Evolutionary conservation across 2,329 filamentous ascomycete species (phyloP).

Genomic region (Fusarium setosum): DNA sequence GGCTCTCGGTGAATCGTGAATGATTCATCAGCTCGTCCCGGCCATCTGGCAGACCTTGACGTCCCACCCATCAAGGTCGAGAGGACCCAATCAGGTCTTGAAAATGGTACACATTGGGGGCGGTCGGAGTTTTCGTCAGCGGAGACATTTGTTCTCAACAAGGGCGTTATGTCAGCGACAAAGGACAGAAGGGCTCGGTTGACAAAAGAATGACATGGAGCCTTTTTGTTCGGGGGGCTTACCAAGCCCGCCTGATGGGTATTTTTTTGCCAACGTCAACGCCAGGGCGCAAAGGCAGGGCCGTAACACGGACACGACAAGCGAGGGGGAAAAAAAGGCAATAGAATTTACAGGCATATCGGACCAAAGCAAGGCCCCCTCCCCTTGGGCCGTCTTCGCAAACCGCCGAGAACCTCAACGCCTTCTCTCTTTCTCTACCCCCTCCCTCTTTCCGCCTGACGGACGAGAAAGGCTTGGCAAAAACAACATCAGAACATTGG

Average conservation of each 20-base stretch:
- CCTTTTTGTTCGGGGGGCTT: conserved; percentile 17
- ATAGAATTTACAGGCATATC: no score
- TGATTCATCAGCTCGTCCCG: conserved; percentile 37
- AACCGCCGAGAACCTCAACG: conserved; percentile 8
- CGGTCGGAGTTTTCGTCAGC: conserved; percentile 29
- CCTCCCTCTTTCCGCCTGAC: neutral
- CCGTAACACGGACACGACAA: conserved; percentile 1
- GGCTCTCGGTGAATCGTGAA: conserved; percentile 21
- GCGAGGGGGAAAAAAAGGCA: conserved; percentile 14
- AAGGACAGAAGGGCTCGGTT: conserved; percentile 6
- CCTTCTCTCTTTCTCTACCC: conserved; percentile 6
- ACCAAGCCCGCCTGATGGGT: conserved; percentile 15
- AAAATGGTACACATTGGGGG: conserved; percentile 12
- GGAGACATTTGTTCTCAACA: conserved; percentile 10
- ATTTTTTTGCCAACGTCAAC: conserved; percentile 19
- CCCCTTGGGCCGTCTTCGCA: neutral
- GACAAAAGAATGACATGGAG: conserved; percentile 6
- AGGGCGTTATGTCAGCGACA: conserved; percentile 13
- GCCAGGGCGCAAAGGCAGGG: conserved; percentile 30
- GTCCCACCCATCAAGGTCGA: conserved; percentile 24
- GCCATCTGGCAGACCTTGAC: conserved; percentile 29
- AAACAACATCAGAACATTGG: neutral
- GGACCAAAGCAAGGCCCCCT: no score
- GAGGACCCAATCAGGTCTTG: conserved; percentile 20
- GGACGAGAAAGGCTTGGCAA: conserved; percentile 12